Conservation (phyloP, 192 early-diverging fungal species). For the Coemansia sp. region DNA sequence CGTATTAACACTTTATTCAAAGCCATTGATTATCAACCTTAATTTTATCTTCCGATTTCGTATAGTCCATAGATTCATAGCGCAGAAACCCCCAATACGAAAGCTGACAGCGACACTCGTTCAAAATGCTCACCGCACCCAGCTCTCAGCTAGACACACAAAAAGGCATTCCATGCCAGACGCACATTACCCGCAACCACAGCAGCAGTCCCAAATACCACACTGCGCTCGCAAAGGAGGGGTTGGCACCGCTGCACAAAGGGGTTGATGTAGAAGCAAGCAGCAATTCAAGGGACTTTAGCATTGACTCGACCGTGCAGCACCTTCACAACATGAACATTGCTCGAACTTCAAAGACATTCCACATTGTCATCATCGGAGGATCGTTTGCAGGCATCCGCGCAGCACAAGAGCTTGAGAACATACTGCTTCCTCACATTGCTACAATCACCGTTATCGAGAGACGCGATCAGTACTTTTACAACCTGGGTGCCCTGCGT, state of each 20-base stretch:
- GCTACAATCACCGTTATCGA: slow-evolving; percentile 55
- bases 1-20: no score
- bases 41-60: background rate
- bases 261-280: background rate
- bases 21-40: no score
- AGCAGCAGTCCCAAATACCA: background rate
- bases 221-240: background rate
- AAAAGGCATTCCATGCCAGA: background rate
- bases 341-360: slow-evolving; percentile 52
- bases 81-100: no score
- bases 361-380: slow-evolving; percentile 56
- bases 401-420: slow-evolving; percentile 55
- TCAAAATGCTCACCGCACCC: background rate
- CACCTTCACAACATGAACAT: slow-evolving; percentile 36
- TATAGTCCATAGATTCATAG: background rate
- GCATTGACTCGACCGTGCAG: slow-evolving; percentile 13
- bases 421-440: slow-evolving; percentile 24
- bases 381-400: slow-evolving; percentile 55
- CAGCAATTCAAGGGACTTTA: slow-evolving; percentile 2
- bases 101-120: background rate
- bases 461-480: slow-evolving; percentile 55
- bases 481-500: slow-evolving; percentile 51
- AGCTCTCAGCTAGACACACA: background rate
- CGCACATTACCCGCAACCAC: background rate
- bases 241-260: background rate